Evolutionary conservation across 2,329 filamentous ascomycete species (phyloP), one percentile per base, ranked within the genome.

Genomic region (Sporothrix mexicana): DNA sequence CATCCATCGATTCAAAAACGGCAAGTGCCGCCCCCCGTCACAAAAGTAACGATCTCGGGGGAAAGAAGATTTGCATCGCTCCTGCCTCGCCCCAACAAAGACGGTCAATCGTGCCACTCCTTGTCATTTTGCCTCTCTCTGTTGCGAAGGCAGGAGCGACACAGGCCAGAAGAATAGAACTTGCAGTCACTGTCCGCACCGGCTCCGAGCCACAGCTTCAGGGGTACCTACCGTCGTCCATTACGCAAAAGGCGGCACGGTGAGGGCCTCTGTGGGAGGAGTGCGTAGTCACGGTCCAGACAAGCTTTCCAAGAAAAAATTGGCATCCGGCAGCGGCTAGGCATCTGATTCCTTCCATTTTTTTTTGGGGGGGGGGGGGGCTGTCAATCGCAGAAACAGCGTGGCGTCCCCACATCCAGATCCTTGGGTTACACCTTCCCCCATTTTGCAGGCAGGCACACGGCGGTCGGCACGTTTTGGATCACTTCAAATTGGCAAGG

Each of bases 211-310:
- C 8, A 45, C 59, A 36, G n/a, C 45, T 12, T 47, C 59, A 36
- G n/a, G 49, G 43, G 55, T n/a, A 47, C 23, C 45, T 8, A 51
- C 45, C 64, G n/a, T 49, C 25, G 64, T 6, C 45, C 45, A 66
- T 30, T 66, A 66, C 62, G 62, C 62, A 66, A 66, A 53, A 69
- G 30, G 47, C 69, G 55, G 69, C 69, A 70, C 69, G 69, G 55
- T 9, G 43, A 43, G 69, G 41, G 59, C 45, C n/a, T 36, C 23
- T 53, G 59, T 45, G n/a, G 25, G 25, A 41, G 20, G 69, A 45
- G 25, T 59, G 53, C 30, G 51, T 12, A 36, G 51, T 36, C 10
- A 15, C 25, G 7, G 59, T 43, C 59, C 17, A 20, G 49, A 53
- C 43, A 70, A 70, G 69, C 69, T 70, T 70, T 70, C 57, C 69